These are phyloP conservation scores for Aspergillus persii DNA, from an alignment of 2,329 filamentous ascomycete genomes.

Conservation along the genomic window DNA sequence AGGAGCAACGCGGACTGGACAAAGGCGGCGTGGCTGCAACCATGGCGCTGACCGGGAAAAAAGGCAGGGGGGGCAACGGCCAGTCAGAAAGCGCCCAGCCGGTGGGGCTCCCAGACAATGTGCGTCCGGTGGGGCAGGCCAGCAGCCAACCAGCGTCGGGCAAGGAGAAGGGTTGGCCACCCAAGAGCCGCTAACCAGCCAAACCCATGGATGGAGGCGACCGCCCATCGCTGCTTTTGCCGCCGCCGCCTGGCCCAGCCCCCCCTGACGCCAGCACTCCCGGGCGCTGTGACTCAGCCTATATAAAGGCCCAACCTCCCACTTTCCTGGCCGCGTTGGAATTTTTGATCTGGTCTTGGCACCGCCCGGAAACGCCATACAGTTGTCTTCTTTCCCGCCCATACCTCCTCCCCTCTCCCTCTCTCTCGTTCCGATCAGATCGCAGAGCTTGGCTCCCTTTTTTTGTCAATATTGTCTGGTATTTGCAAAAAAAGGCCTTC, in stretches of 20 bases:
- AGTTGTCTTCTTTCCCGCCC: slow-evolving; percentile 28
- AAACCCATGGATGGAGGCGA: slow-evolving; percentile 30
- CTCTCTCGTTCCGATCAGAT: slow-evolving; percentile 21
- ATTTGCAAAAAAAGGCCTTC: slow-evolving; percentile 6
- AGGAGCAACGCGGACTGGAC: slow-evolving; percentile 30
- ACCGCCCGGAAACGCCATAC: slow-evolving; percentile 34
- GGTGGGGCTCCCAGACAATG: slow-evolving; percentile 20
- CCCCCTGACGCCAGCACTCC: slow-evolving; percentile 32
- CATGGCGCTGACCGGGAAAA: slow-evolving; percentile 27
- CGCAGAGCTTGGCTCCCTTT: slow-evolving; percentile 17
- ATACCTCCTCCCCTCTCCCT: slow-evolving; percentile 19
- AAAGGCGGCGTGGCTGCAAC: slow-evolving; percentile 26
- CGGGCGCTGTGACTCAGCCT: slow-evolving; percentile 34
- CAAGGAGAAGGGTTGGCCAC: slow-evolving; percentile 10
- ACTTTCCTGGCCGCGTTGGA: slow-evolving; percentile 27
- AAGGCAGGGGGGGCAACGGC: slow-evolving; percentile 15
- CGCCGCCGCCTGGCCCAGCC: slow-evolving; percentile 36
- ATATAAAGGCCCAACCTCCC: slow-evolving; percentile 43
- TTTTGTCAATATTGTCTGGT: not conserved
- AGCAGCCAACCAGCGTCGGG: slow-evolving; percentile 16
- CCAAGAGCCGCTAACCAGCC: slow-evolving; percentile 25
- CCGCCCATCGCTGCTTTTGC: slow-evolving; percentile 35
- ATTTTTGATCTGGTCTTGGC: slow-evolving; percentile 42
- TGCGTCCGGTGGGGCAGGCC: slow-evolving; percentile 11
- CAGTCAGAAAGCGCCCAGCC: slow-evolving; percentile 15